phyloP scores from a whole-genome alignment of 192 early-diverging fungal genomes.

The Chytriomyces hyalinus region DNA sequence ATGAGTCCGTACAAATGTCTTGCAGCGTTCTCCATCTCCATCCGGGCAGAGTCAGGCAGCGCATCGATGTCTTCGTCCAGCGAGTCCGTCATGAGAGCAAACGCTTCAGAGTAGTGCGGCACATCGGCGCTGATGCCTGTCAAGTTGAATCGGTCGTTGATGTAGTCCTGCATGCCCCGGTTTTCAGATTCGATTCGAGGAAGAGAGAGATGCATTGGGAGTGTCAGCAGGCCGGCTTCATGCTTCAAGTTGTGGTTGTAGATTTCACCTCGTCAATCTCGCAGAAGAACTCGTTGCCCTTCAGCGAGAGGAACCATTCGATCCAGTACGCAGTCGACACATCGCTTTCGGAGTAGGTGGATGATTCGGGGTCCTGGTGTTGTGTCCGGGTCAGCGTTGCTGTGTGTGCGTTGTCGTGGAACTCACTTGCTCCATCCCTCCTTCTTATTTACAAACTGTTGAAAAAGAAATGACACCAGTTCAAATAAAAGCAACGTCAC shows the following conservation, averaged over 20 bases:
- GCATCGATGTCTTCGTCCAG: conserved; percentile 65
- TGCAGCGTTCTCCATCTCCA: conserved; percentile 85
- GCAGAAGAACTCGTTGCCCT: conserved; percentile 98
- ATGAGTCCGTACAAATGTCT: conserved; percentile 97
- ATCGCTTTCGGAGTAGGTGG: conserved; percentile 48
- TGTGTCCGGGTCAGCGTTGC: background rate
- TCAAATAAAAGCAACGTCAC: background rate
- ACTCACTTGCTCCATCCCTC: background rate
- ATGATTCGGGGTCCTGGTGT: conserved; percentile 9
- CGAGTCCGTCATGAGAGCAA: conserved; percentile 91
- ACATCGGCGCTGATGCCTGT: conserved; percentile 92
- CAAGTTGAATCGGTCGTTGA: conserved; percentile 96
- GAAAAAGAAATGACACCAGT: background rate
- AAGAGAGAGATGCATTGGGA: too few species aligned
- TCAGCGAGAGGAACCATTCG: conserved; percentile 89
- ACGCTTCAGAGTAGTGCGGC: conserved; percentile 84
- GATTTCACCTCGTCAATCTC: conserved; percentile 81
- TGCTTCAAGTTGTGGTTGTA: background rate
- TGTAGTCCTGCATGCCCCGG: conserved; percentile 67
- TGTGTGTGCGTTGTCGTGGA: background rate
- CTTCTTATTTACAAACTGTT: background rate
- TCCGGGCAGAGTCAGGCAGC: conserved; percentile 70
- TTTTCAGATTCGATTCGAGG: background rate
- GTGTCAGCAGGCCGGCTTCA: too few species aligned
- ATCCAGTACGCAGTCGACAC: conserved; percentile 70